phyloP scores from a whole-genome alignment of 2,329 filamentous ascomycete genomes.

The Aspergillus felis region DNA sequence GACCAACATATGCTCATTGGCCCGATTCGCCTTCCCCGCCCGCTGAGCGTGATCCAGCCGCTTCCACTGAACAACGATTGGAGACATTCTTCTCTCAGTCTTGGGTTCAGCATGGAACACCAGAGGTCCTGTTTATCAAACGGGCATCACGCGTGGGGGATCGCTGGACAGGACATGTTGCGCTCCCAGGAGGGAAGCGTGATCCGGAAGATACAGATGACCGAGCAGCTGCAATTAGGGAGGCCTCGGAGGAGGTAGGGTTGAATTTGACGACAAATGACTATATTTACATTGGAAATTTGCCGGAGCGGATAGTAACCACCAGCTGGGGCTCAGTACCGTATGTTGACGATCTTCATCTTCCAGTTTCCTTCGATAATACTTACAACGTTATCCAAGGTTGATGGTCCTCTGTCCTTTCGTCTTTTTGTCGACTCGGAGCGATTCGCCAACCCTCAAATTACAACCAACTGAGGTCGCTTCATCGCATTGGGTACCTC shows the following conservation, averaged over 20 bases:
- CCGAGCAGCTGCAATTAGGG: constrained; percentile 58
- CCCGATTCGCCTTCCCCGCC: constrained; percentile 32
- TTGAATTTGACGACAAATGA: constrained; percentile 52
- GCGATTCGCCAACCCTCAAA: constrained; percentile 53
- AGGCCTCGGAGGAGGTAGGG: constrained; percentile 65
- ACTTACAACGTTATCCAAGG: constrained; percentile 29
- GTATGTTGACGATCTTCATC: constrained; percentile 29
- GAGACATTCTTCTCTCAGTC: constrained; percentile 59
- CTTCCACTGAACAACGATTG: constrained; percentile 40
- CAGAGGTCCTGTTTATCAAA: constrained; percentile 70
- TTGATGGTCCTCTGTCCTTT: constrained; percentile 68
- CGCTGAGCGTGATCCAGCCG: constrained; percentile 16
- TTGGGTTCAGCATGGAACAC: constrained; percentile 64
- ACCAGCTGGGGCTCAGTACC: constrained; percentile 63
- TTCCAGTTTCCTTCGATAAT: not conserved
- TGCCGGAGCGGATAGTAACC: constrained; percentile 63
- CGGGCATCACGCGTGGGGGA: constrained; percentile 61
- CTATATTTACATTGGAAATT: constrained; percentile 53
- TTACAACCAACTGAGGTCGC: constrained; percentile 67
- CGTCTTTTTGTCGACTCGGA: constrained; percentile 59
- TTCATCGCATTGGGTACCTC: constrained; percentile 65
- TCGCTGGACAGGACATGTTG: constrained; percentile 66
- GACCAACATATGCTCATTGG: constrained; percentile 55
- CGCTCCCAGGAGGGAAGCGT: constrained; percentile 63
- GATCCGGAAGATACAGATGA: constrained; percentile 63